These are phyloP conservation scores for Quercus berberidifolia DNA, from an alignment of 306 rosid species.

Conservation along the genomic window DNA sequence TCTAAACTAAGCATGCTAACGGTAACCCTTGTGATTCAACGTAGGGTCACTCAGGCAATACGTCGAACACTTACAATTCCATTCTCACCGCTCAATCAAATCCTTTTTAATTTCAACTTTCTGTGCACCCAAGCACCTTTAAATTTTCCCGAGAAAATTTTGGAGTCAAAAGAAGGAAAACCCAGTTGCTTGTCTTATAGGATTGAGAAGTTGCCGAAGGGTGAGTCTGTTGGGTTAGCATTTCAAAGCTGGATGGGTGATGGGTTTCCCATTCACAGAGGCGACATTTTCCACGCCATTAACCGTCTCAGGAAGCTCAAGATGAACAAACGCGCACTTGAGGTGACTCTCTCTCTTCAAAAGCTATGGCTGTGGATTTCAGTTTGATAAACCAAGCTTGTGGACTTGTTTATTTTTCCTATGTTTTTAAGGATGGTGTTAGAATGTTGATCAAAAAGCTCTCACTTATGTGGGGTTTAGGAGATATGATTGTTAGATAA, in stretches of 20 bases:
- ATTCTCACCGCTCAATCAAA: background rate
- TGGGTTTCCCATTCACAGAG: conserved; percentile 76
- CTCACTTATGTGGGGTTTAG: no score
- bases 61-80: conserved; percentile 53
- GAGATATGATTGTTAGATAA: no score
- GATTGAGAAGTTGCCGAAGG: conserved; percentile 68
- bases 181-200: conserved; percentile 52
- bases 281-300: conserved; percentile 75
- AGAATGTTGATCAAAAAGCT: no score
- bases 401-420: background rate
- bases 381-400: background rate
- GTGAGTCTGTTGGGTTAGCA: conserved; percentile 58
- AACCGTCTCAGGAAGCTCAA: conserved; percentile 85
- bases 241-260: conserved; percentile 92
- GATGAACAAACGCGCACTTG: conserved; percentile 78
- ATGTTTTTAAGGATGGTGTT: background rate
- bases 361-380: background rate
- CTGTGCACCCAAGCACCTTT: conserved; percentile 48
- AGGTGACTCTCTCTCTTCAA: conserved; percentile 39
- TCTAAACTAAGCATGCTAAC: conserved; percentile 25
- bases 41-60: conserved; percentile 45
- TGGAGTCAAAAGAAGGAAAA: conserved; percentile 24
- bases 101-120: conserved; percentile 17
- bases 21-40: background rate
- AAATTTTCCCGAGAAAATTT: background rate